Evolutionary conservation across 164 flowering plant species (phyloP).

Genomic region (Stephania cephalantha): DNA sequence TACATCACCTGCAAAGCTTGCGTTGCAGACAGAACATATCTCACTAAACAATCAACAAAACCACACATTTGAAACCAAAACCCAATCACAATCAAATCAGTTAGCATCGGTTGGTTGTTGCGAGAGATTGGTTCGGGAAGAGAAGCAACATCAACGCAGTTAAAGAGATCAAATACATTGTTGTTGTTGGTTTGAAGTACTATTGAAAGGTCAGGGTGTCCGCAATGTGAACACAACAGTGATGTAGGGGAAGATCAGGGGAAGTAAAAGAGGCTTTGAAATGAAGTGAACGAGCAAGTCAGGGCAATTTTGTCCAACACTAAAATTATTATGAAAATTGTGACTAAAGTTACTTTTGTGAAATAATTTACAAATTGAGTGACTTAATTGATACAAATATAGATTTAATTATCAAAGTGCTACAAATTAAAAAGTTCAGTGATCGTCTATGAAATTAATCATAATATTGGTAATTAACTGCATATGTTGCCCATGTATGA

Average conservation of each 20-base stretch:
- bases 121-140: constrained; percentile 16
- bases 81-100: not conserved
- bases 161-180: too few relatives aligned
- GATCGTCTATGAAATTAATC: too few relatives aligned
- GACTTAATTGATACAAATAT: too few relatives aligned
- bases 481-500: too few relatives aligned
- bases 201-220: constrained; percentile 14
- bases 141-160: not conserved
- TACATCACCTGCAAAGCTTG: constrained; percentile 63
- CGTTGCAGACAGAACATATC: constrained; percentile 27
- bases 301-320: too few relatives aligned
- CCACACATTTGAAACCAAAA: not conserved
- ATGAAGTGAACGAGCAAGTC: not conserved
- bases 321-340: too few relatives aligned
- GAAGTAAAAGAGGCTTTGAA: not conserved
- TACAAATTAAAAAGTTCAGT: too few relatives aligned
- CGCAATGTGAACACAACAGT: constrained; percentile 19
- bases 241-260: not conserved
- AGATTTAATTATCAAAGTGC: too few relatives aligned
- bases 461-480: too few relatives aligned
- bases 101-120: constrained; percentile 53
- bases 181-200: not conserved
- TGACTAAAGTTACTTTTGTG: too few relatives aligned
- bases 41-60: not conserved
- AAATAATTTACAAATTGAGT: too few relatives aligned